Evolutionary conservation across 345 rosid species (phyloP).

Genomic region (Arabis hirsuta): DNA sequence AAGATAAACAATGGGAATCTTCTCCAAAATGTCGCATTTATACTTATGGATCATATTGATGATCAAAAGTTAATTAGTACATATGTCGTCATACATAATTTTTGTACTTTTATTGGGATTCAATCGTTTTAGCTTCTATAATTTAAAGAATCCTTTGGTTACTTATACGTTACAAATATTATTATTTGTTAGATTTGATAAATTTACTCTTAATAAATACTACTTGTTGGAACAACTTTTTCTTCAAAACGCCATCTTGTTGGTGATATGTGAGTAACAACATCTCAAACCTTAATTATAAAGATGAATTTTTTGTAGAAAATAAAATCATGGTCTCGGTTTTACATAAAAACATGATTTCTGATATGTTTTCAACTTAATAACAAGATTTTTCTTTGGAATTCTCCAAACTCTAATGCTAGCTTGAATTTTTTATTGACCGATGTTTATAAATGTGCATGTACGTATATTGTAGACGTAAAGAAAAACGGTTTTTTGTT

Average conservation of each 20-base stretch:
- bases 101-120: neutral
- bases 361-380: neutral
- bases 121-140: too few relatives aligned
- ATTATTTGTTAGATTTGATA: too few relatives aligned
- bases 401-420: neutral
- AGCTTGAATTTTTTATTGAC: too few relatives aligned
- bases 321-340: neutral
- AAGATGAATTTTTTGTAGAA: neutral
- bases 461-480: too few relatives aligned
- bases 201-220: too few relatives aligned
- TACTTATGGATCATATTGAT: conserved; percentile 2
- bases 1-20: neutral
- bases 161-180: neutral
- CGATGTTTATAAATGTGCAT: too few relatives aligned
- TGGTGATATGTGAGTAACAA: neutral
- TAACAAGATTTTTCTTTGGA: neutral
- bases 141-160: too few relatives aligned
- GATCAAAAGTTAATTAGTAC: neutral
- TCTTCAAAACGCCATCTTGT: neutral
- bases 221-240: neutral
- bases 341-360: neutral
- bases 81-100: neutral
- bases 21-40: conserved; percentile 14
- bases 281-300: neutral
- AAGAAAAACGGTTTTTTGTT: too few relatives aligned